These are phyloP conservation scores for Claviceps citrina DNA, from an alignment of 2,329 filamentous ascomycete species.

Conservation along the genomic window DNA sequence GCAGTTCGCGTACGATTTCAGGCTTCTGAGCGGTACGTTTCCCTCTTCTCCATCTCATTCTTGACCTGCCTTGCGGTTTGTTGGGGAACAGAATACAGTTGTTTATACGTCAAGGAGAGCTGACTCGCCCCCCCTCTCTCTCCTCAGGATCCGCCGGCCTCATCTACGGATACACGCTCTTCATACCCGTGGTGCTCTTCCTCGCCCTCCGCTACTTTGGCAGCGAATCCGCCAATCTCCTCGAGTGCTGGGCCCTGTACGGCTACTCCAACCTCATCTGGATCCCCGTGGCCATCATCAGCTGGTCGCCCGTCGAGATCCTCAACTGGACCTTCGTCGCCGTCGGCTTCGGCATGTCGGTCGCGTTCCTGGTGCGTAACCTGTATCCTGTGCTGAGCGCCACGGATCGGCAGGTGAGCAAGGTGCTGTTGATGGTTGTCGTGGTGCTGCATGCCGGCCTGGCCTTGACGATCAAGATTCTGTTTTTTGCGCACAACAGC, in stretches of 20 bases:
- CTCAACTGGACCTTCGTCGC: slow-evolving; percentile 92
- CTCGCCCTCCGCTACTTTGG: slow-evolving; percentile 87
- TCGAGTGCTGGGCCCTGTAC: slow-evolving; percentile 92
- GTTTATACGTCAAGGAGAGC: neutral
- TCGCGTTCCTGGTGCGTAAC: slow-evolving; percentile 71
- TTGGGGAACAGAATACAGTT: too few species aligned
- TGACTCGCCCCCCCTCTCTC: neutral
- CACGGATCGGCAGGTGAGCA: slow-evolving; percentile 82
- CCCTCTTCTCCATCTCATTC: too few species aligned
- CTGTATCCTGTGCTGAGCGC: slow-evolving; percentile 83
- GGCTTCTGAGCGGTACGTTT: slow-evolving; percentile 58
- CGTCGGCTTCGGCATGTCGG: slow-evolving; percentile 69
- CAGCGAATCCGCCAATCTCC: slow-evolving; percentile 77
- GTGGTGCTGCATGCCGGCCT: slow-evolving; percentile 77
- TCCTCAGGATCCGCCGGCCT: slow-evolving; percentile 72
- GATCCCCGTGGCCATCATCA: slow-evolving; percentile 85
- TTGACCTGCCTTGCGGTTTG: too few species aligned
- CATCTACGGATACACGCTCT: slow-evolving; percentile 84
- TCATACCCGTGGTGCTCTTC: slow-evolving; percentile 77
- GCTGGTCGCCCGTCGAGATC: slow-evolving; percentile 70
- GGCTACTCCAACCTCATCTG: slow-evolving; percentile 95
- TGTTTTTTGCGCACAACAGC: slow-evolving; percentile 82
- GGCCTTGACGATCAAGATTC: slow-evolving; percentile 82
- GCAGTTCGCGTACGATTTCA: slow-evolving; percentile 84
- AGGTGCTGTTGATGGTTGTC: slow-evolving; percentile 71